phyloP scores from a whole-genome alignment of 2,329 filamentous ascomycete genomes.

The Nothopassalora personata region DNA sequence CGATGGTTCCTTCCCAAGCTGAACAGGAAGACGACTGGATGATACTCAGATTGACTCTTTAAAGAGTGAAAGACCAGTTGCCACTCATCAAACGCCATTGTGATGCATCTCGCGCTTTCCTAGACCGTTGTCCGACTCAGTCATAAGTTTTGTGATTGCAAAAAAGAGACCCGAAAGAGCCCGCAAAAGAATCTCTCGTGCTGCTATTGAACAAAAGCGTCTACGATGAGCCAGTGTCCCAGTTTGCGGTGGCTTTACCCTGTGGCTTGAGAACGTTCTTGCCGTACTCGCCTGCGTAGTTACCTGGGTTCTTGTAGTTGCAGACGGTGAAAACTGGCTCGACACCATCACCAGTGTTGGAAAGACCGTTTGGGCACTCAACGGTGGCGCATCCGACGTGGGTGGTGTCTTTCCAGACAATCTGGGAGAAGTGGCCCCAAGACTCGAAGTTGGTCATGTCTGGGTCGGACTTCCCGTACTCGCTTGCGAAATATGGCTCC shows the following conservation, averaged over 20 bases:
- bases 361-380: slow-evolving; percentile 52
- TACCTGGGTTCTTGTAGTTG: slow-evolving; percentile 70
- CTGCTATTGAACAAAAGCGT: not conserved
- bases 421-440: slow-evolving; percentile 72
- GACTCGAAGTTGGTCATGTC: slow-evolving; percentile 56
- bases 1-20: not conserved
- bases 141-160: slow-evolving; percentile 19
- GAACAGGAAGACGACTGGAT: slow-evolving; percentile 9
- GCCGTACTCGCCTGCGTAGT: slow-evolving; percentile 51
- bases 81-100: slow-evolving; percentile 16
- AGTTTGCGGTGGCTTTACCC: slow-evolving; percentile 34
- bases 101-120: slow-evolving; percentile 18
- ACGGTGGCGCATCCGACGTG: slow-evolving; percentile 59
- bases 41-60: slow-evolving; percentile 10
- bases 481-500: slow-evolving; percentile 49
- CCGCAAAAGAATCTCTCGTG: slow-evolving; percentile 6
- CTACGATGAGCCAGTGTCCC: slow-evolving; percentile 19
- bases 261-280: slow-evolving; percentile 47
- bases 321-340: slow-evolving; percentile 73
- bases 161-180: not conserved
- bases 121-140: slow-evolving; percentile 16
- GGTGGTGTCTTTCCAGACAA: slow-evolving; percentile 63
- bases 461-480: slow-evolving; percentile 58
- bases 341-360: slow-evolving; percentile 37
- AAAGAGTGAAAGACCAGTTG: slow-evolving; percentile 11